These are phyloP conservation scores for Discostella stelligera DNA, from an alignment of 352 stramenopile species.

Conservation along the genomic window DNA sequence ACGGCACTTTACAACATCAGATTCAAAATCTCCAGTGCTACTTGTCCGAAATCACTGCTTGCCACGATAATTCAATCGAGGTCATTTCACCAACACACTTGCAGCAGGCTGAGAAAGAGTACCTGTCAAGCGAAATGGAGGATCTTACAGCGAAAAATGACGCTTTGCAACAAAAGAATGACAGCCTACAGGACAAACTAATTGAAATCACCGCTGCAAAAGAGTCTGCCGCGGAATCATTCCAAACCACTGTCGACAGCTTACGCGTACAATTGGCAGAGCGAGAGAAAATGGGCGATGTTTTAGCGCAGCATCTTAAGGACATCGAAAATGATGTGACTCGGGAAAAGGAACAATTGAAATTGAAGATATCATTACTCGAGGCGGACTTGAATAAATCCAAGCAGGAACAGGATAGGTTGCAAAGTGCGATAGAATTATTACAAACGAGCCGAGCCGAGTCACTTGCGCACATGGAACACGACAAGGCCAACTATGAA, in stretches of 20 bases:
- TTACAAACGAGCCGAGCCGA: constrained; percentile 2
- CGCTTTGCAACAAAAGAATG: constrained; percentile 4
- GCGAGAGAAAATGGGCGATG: not conserved
- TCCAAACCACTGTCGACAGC: not conserved
- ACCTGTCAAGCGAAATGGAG: not conserved
- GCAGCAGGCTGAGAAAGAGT: constrained; percentile 2
- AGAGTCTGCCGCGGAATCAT: not conserved
- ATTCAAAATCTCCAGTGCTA: constrained; percentile 2
- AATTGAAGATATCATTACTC: constrained; percentile 10
- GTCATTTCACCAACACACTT: not conserved
- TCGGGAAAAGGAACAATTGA: not conserved
- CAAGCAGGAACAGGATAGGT: constrained; percentile 6
- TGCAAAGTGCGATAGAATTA: not conserved
- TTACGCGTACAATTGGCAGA: constrained; percentile 4
- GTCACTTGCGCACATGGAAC: not conserved
- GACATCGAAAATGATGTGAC: not conserved
- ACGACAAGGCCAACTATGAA: not conserved
- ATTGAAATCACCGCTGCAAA: not conserved
- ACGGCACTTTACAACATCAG: not conserved
- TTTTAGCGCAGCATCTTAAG: not conserved
- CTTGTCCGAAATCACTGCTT: not conserved
- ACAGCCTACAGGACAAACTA: not conserved
- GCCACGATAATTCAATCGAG: not conserved
- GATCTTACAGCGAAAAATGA: not conserved
- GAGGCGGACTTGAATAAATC: constrained; percentile 18